These are phyloP conservation scores for Ramaria sp. DNA, from an alignment of 768 basidiomycete genomes.

Conservation along the genomic window DNA sequence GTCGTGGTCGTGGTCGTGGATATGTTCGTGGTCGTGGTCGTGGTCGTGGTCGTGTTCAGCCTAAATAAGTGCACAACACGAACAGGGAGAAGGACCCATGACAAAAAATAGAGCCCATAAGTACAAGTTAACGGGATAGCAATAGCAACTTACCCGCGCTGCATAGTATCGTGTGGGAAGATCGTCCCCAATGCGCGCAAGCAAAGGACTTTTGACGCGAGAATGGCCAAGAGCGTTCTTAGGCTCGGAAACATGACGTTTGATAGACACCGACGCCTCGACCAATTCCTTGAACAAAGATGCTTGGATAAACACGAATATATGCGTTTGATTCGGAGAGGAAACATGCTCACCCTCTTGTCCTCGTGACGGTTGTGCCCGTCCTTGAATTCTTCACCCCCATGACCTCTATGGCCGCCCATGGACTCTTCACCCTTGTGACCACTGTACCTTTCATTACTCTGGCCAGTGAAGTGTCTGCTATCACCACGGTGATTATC, in stretches of 20 bases:
- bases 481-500: background rate
- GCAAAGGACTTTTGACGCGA: background rate
- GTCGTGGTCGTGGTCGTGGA: conserved; percentile 11
- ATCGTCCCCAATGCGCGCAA: background rate
- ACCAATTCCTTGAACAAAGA: background rate
- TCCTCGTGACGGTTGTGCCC: background rate
- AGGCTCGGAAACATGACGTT: background rate
- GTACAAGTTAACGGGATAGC: background rate
- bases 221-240: background rate
- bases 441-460: background rate
- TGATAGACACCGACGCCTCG: background rate
- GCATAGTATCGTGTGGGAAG: background rate
- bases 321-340: background rate
- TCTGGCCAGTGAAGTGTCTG: background rate
- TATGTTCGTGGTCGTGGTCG: conserved; percentile 16
- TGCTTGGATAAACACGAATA: background rate
- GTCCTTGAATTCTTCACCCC: background rate
- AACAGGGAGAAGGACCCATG: background rate
- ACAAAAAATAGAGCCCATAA: background rate
- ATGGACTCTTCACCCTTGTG: background rate
- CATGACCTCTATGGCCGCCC: background rate
- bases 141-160: background rate
- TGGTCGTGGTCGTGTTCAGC: conserved; percentile 13
- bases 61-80: background rate
- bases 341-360: background rate